These are phyloP conservation scores for Gnomoniopsis sp. DNA, from an alignment of 2,329 filamentous ascomycete species.

Conservation along the genomic window DNA sequence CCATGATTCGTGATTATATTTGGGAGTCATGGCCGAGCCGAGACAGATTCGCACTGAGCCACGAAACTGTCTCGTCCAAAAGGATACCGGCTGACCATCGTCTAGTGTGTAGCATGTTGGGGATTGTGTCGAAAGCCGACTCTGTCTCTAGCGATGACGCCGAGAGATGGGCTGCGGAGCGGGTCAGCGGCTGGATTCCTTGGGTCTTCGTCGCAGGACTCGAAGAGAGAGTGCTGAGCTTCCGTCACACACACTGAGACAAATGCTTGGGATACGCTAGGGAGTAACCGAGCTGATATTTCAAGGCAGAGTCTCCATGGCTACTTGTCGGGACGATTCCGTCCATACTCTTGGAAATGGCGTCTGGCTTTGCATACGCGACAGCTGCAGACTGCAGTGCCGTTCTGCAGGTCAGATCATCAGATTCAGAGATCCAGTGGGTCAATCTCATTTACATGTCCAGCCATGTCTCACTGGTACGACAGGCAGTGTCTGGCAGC, in stretches of 20 bases:
- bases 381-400: neutral
- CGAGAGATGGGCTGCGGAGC: neutral
- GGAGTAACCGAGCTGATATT: neutral
- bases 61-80: slow-evolving; percentile 11
- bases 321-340: too few species aligned
- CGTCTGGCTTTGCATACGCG: slow-evolving; percentile 8
- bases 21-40: slow-evolving; percentile 5
- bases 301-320: neutral
- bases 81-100: slow-evolving; percentile 7
- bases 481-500: slow-evolving; percentile 13
- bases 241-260: slow-evolving; percentile 13
- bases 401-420: slow-evolving; percentile 1
- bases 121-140: neutral
- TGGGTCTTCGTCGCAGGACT: neutral
- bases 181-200: neutral
- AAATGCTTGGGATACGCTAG: neutral
- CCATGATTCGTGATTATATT: neutral
- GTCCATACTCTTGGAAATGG: neutral
- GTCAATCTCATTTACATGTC: slow-evolving; percentile 1
- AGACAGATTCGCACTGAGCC: slow-evolving; percentile 6
- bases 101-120: neutral
- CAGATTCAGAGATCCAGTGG: slow-evolving; percentile 6
- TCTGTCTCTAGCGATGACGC: neutral
- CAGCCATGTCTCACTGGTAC: slow-evolving; percentile 14
- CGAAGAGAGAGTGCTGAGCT: neutral